Base-by-base conservation (phyloP, 1,284 basidiomycete species). In the Ustilago xerochloae region DNA sequence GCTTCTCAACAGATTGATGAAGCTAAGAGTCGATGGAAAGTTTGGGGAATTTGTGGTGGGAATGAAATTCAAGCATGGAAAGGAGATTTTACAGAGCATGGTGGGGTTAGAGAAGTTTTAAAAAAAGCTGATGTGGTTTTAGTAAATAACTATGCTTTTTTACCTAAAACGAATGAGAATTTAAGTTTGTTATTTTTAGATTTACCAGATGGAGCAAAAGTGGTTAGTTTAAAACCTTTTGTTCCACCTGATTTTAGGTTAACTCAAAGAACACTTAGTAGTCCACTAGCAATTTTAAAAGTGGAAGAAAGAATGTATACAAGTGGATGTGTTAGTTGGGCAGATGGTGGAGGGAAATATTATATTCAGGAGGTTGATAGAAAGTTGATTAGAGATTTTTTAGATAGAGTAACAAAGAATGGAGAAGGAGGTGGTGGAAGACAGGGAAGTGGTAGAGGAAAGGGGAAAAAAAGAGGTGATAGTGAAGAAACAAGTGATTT, bases 181-280 rank as follows among this genome's bases (percentile, higher is more conserved):
- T 84, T 89, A 15, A 86, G 86, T 4, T 80, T 88, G 29, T 81
- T 87, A 45, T 89, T 89, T 79, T 83, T 89, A 28, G 88, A 89
- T 51, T 81, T 89, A 32, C 87, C 86, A 68, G 87, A 88, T 28
- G 85, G 86, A 9, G 86, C 87, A 1, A 84, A 83, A 50, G 86
- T 89, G 39, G 85, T 89, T 59, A 86, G 85, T 18, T 79, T 89
- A 22, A 88, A 88, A 60, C 87, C 87, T 4, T 88, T 88, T 70
- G 85, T 88, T 20, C 84, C 85, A 3, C 84, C 86, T 22, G 85
- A 86, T 33, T 88, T 87, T 69, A 82, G 87, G 46, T 81, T 88
- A 67, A 87, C 86, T 56, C 87, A 79, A 77, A 80, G 63, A 84
- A 78, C 82, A 35, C 52, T 83, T 15, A 75, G 71, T 5, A 72